Percentiles rank a stretch among this genome's conserved stretches.
Evolutionary conservation across 805 yeast genomes (phyloP).

Genomic region (Lachancea mirantina): DNA sequence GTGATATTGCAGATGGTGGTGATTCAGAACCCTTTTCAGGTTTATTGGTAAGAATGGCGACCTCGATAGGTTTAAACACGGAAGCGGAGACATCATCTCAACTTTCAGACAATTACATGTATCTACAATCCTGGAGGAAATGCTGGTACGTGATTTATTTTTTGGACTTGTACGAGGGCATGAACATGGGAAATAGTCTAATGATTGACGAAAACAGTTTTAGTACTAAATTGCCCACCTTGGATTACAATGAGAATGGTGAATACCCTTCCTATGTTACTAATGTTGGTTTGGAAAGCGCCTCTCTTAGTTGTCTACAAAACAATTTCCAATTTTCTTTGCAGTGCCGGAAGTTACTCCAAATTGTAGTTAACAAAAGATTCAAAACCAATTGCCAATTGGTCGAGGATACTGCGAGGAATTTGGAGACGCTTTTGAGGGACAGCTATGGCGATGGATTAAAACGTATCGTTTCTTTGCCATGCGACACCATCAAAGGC

Average conservation of each 20-base stretch:
- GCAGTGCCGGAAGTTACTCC: constrained; percentile 31
- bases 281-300: constrained; percentile 38
- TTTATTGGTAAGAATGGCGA: constrained; percentile 47
- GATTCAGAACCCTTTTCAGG: constrained; percentile 44
- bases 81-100: constrained; percentile 39
- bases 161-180: constrained; percentile 40
- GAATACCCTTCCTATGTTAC: constrained; percentile 32
- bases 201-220: constrained; percentile 34
- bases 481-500: constrained; percentile 13
- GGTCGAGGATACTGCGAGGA: constrained; percentile 31
- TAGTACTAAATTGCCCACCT: constrained; percentile 47
- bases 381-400: constrained; percentile 33
- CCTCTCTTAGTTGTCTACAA: constrained; percentile 31
- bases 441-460: constrained; percentile 29
- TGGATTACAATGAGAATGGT: constrained; percentile 22
- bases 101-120: constrained; percentile 19
- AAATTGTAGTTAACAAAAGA: constrained; percentile 36
- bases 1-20: constrained; percentile 47
- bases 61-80: constrained; percentile 50
- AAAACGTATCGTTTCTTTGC: constrained; percentile 23
- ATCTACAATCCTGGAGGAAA: constrained; percentile 46
- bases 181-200: constrained; percentile 43
- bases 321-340: constrained; percentile 29
- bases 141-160: constrained; percentile 49
- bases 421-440: constrained; percentile 33